Evolutionary conservation across 495 filamentous ascomycete genomes (phyloP).

Genomic region (Neurospora cerealis): DNA sequence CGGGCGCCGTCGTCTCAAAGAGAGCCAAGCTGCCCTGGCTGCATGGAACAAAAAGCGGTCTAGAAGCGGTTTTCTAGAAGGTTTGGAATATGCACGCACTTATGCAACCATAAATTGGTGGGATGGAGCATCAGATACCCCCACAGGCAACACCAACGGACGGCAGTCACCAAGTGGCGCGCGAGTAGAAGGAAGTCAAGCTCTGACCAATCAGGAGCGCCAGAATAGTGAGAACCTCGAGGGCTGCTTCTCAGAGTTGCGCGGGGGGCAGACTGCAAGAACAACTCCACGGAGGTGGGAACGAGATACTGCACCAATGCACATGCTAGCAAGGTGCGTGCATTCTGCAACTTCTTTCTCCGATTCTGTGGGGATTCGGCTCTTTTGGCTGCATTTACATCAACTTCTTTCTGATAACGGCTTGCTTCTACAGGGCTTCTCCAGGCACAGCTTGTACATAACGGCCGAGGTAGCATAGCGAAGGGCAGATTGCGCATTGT

Average conservation of each 20-base stretch:
- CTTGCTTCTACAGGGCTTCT: not conserved
- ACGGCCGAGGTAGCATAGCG: not conserved
- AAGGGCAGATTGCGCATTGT: not conserved
- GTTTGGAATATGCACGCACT: not conserved
- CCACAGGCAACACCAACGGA: not conserved
- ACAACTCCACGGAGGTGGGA: not conserved
- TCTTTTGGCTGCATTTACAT: not conserved
- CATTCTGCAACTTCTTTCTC: not conserved
- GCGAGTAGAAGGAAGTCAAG: not conserved
- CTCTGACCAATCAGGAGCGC: not conserved
- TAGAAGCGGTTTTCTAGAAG: not conserved
- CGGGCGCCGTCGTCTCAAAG: not conserved
- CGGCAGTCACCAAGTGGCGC: not conserved
- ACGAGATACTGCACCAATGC: not conserved
- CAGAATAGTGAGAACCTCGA: not conserved
- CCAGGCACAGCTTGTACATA: not conserved
- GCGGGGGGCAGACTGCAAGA: not conserved
- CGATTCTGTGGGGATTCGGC: not conserved
- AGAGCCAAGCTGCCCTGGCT: not conserved
- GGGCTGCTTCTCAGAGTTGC: not conserved
- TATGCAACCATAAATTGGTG: not conserved
- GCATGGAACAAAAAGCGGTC: not conserved
- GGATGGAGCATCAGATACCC: not conserved
- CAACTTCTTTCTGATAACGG: not conserved
- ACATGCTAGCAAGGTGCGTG: not conserved